Base-by-base conservation (phyloP, 306 rosid species). In the Mucuna pruriens region DNA sequence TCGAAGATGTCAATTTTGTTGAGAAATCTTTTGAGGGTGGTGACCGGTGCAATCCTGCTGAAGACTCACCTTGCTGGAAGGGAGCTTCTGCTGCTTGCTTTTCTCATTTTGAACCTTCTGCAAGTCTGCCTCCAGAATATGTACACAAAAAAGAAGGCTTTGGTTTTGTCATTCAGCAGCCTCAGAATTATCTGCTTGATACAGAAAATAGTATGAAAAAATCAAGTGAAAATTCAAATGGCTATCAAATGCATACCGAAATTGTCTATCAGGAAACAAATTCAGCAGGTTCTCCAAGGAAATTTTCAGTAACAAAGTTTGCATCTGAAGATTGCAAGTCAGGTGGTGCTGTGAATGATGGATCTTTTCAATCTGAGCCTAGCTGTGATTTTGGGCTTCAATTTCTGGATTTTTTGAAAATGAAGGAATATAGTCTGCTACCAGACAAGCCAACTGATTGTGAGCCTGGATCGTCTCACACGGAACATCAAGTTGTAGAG, bases 51-150 rank as follows among this genome's bases (percentile, higher is more conserved):
- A 91, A 89, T 83, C 88, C 89, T 71, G 87, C 90, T 79, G 97
- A 90, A 58, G 99, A 96, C 85, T 93, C 99, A 16, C 99, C 99
- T 15, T 96, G 99, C 86, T 96, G 99, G 99, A 96, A 90, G 82
- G 99, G 99, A 71, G 92, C 89, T 70, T 87, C 89, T 33, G 77
- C 75, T 48, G 33, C 78, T 72, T 84, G 55, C 51, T 82, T 86
- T 69, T 86, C 89, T 84, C 88, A 88, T 31, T 84, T 87, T 77
- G 88, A 73, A 64, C 85, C 83, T 74, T 77, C 86, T 81, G 88
- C 72, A 23, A 62, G 74, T 29, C 73, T 62, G 26, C 40, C 70
- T 55, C 82, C 85, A 17, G 76, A 86, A 61, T 69, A 82, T 74
- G 39, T 74, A 77, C 85, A 66, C 75, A 89, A 82, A 45, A 63